A percentile compares a stretch with the other conserved stretches of the same genome.
Evolutionary conservation across 371 early-diverging fungal species (phyloP).

Genomic region (Lichtheimia ramosa): DNA sequence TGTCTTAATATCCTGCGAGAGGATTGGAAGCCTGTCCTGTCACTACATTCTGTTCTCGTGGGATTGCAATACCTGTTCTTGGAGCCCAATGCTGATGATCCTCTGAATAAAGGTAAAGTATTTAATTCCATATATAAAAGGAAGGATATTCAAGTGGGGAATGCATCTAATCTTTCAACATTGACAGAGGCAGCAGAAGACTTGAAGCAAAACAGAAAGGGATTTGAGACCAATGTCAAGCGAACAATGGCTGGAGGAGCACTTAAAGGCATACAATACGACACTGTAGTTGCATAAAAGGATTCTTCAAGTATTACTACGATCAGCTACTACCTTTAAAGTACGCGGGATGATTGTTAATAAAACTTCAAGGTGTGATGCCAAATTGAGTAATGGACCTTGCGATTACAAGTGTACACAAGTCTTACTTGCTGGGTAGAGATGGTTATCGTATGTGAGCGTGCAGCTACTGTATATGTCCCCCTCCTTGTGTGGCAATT

Average conservation of each 20-base stretch:
- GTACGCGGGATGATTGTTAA: background rate
- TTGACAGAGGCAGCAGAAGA: constrained; percentile 75
- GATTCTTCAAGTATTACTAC: background rate
- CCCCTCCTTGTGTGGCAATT: no score
- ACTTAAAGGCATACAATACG: constrained; percentile 63
- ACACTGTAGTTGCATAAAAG: constrained; percentile 55
- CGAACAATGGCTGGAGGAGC: constrained; percentile 69
- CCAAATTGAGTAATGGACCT: constrained; percentile 11
- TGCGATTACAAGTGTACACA: constrained; percentile 3
- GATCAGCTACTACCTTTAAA: background rate
- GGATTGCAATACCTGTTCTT: constrained; percentile 95
- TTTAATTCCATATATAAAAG: no score
- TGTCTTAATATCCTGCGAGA: constrained; percentile 99
- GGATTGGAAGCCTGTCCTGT: constrained; percentile 99
- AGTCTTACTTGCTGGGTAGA: background rate
- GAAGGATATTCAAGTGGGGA: no score
- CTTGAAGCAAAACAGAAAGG: constrained; percentile 59
- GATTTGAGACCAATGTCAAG: constrained; percentile 69
- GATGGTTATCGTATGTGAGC: background rate
- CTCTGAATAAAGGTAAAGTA: constrained; percentile 86
- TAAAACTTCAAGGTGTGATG: background rate
- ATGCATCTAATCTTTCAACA: background rate
- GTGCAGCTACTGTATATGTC: no score
- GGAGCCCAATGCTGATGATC: constrained; percentile 99
- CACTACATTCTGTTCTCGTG: constrained; percentile 93